Conservation (phyloP, 2,329 filamentous ascomycete genomes). For the Erysiphe neolycopersici region DNA sequence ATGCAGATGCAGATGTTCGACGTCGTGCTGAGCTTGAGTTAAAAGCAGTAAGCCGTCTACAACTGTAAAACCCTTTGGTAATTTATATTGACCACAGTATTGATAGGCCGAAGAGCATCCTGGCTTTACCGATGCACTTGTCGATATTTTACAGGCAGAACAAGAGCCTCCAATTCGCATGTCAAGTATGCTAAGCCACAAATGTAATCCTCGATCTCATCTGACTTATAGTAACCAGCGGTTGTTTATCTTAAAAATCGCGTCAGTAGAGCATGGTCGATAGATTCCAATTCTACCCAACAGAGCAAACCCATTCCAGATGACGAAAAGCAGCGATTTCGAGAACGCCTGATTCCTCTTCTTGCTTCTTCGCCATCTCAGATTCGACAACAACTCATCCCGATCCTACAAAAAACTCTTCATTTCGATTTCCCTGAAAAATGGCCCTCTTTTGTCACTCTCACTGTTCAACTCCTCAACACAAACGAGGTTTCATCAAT, state of each 20-base stretch:
- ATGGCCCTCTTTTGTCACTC: slow-evolving; percentile 88
- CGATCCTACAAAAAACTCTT: slow-evolving; percentile 83
- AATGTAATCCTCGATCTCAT: slow-evolving; percentile 9
- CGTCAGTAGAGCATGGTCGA: slow-evolving; percentile 75
- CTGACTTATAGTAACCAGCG: slow-evolving; percentile 25
- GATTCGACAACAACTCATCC: slow-evolving; percentile 78
- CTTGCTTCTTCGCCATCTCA: slow-evolving; percentile 55
- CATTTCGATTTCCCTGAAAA: slow-evolving; percentile 83
- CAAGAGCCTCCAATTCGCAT: slow-evolving; percentile 63
- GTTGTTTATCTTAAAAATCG: slow-evolving; percentile 97
- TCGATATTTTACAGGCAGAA: slow-evolving; percentile 75
- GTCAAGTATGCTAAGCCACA: slow-evolving; percentile 39
- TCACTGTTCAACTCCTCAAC: slow-evolving; percentile 68
- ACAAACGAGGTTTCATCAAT: slow-evolving; percentile 68
- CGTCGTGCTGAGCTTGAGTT: slow-evolving; percentile 56
- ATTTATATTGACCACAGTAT: not conserved
- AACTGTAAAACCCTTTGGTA: slow-evolving; percentile 1
- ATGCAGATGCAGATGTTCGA: slow-evolving; percentile 46
- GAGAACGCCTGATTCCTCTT: slow-evolving; percentile 69
- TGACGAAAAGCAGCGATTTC: slow-evolving; percentile 65
- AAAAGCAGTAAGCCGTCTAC: slow-evolving; percentile 35
- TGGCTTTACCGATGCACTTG: slow-evolving; percentile 70
- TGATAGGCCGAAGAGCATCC: slow-evolving; percentile 62
- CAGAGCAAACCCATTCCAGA: slow-evolving; percentile 49
- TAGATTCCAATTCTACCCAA: slow-evolving; percentile 39